Percentiles rank a stretch among this genome's conserved stretches.
Conservation (phyloP, 1,284 basidiomycete genomes). For the Volvariella volvacea region DNA sequence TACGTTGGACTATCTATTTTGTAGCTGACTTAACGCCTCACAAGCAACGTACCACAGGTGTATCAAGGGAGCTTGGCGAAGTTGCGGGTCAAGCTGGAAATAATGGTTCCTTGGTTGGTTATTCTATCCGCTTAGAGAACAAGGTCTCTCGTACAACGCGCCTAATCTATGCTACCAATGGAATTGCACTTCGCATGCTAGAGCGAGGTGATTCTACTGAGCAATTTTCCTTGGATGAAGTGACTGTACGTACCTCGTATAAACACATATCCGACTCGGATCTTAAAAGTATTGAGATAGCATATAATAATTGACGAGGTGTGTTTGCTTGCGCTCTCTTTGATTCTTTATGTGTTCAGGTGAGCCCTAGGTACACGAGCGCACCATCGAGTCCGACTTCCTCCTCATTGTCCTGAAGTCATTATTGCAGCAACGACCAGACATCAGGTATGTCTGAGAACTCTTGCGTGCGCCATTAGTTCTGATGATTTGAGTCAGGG, state of each 20-base stretch:
- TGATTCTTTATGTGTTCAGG: constrained; percentile 8
- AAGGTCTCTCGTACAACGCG: constrained; percentile 79
- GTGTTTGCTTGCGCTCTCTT: constrained; percentile 11
- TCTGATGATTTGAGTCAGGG: too few relatives aligned
- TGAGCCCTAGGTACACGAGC: constrained; percentile 78
- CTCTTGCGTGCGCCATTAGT: too few relatives aligned
- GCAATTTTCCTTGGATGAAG: constrained; percentile 84
- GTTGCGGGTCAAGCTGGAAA: constrained; percentile 77
- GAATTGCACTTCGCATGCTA: constrained; percentile 95
- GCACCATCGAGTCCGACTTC: constrained; percentile 97
- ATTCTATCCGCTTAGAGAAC: constrained; percentile 92
- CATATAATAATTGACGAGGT: constrained; percentile 90
- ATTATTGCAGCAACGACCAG: constrained; percentile 71
- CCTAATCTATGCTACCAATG: constrained; percentile 86
- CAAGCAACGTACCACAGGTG: constrained; percentile 30
- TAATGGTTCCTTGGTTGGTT: constrained; percentile 81
- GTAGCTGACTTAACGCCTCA: constrained; percentile 2
- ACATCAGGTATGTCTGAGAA: constrained; percentile 69
- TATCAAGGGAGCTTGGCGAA: constrained; percentile 93
- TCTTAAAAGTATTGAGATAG: constrained; percentile 25
- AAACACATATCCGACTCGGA: constrained; percentile 3
- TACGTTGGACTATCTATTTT: constrained; percentile 14
- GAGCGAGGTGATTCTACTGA: constrained; percentile 68
- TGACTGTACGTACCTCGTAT: constrained; percentile 56
- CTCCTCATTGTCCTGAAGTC: constrained; percentile 92